These are phyloP conservation scores for Aspergillus fumigatus DNA, from an alignment of 2,329 filamentous ascomycete genomes.

Conservation along the genomic window DNA sequence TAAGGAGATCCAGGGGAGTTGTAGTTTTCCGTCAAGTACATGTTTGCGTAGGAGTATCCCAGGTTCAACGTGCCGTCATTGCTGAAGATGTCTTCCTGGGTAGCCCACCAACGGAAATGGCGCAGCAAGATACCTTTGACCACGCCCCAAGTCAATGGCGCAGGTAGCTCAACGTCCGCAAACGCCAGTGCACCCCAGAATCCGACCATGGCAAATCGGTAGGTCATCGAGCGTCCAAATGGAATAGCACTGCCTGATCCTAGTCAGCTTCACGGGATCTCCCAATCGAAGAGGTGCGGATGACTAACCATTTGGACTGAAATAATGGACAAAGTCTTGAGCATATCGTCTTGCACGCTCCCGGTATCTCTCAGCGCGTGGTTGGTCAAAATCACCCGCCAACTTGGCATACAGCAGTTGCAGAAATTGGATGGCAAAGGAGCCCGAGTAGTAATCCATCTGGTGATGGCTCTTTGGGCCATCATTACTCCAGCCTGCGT, in stretches of 20 bases:
- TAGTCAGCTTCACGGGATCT: not conserved
- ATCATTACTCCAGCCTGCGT: slow-evolving; percentile 77
- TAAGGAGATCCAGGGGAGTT: slow-evolving; percentile 70
- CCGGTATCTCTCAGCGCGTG: slow-evolving; percentile 64
- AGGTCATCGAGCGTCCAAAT: slow-evolving; percentile 72
- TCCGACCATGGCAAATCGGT: slow-evolving; percentile 80
- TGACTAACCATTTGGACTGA: slow-evolving; percentile 58
- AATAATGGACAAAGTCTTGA: slow-evolving; percentile 70
- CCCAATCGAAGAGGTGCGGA: not conserved
- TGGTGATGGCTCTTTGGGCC: slow-evolving; percentile 74
- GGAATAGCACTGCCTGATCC: slow-evolving; percentile 59
- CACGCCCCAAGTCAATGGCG: slow-evolving; percentile 70
- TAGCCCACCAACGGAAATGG: slow-evolving; percentile 76
- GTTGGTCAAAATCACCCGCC: slow-evolving; percentile 60
- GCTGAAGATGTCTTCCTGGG: slow-evolving; percentile 69
- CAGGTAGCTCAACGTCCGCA: slow-evolving; percentile 67
- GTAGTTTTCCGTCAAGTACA: slow-evolving; percentile 79
- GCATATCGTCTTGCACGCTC: slow-evolving; percentile 63
- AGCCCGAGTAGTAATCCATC: slow-evolving; percentile 82
- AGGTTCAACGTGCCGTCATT: slow-evolving; percentile 69
- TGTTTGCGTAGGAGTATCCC: slow-evolving; percentile 75
- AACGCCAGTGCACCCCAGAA: slow-evolving; percentile 78
- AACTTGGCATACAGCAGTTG: slow-evolving; percentile 73
- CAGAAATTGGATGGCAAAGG: slow-evolving; percentile 75
- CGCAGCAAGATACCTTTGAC: slow-evolving; percentile 71